A percentile compares a stretch with the other conserved stretches of the same genome.
Evolutionary conservation across 208 protist species (phyloP).

Genomic region (Acanthamoeba sp.): DNA sequence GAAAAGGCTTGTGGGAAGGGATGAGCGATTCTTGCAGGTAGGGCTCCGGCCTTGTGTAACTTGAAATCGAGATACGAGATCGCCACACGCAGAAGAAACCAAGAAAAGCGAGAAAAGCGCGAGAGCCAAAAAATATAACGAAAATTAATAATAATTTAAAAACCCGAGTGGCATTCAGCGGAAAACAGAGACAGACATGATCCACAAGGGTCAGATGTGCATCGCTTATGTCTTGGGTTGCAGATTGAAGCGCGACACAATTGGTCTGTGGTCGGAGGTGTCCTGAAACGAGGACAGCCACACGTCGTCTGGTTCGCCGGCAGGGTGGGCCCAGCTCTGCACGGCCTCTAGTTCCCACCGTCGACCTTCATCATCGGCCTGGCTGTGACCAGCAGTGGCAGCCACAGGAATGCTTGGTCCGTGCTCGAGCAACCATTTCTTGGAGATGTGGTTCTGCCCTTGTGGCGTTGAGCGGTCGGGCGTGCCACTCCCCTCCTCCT

Average conservation of each 20-base stretch:
- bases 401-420: not conserved
- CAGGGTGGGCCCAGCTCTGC: constrained; percentile 25
- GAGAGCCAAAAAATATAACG: not conserved
- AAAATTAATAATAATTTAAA: no score
- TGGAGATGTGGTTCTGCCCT: not conserved
- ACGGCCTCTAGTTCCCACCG: not conserved
- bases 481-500: not conserved
- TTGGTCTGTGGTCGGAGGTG: constrained; percentile 56
- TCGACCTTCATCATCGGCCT: no score
- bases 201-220: no score
- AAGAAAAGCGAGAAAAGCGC: not conserved
- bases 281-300: not conserved
- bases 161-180: no score
- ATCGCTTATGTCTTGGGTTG: no score
- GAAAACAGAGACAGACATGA: no score
- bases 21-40: not conserved
- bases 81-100: not conserved
- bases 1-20: not conserved
- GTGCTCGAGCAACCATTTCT: not conserved
- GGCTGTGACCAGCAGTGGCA: not conserved
- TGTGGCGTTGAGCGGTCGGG: not conserved
- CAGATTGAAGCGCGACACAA: constrained; percentile 5
- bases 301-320: not conserved
- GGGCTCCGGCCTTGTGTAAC: not conserved
- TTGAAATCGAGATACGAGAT: not conserved